A percentile compares a stretch with the other conserved stretches of the same genome.
Evolutionary conservation across 2,329 filamentous ascomycete species (phyloP).

Genomic region (Ophiostoma ips): DNA sequence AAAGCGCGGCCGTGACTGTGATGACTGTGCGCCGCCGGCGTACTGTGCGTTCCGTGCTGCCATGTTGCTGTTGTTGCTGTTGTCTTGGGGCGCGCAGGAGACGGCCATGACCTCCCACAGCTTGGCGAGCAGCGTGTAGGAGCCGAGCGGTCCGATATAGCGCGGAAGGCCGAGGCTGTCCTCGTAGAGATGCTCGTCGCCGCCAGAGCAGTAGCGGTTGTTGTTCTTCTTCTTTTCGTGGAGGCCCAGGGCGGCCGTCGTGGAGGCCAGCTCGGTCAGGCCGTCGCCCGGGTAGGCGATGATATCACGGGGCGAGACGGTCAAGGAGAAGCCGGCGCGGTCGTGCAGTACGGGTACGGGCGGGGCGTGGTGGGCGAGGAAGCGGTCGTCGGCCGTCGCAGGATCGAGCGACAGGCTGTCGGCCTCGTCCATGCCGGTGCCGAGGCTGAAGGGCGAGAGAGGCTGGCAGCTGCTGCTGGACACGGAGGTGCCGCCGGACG

Average conservation of each 20-base stretch:
- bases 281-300: not conserved
- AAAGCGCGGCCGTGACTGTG: not conserved
- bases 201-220: too few species aligned
- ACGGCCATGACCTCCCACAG: constrained; percentile 11
- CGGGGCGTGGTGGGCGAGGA: not conserved
- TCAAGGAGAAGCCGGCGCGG: not conserved
- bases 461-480: not conserved
- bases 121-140: constrained; percentile 11
- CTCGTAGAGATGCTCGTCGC: constrained; percentile 10
- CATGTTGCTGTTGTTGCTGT: too few species aligned
- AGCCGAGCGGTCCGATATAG: constrained; percentile 12
- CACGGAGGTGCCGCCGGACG: not conserved
- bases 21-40: not conserved
- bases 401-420: not conserved
- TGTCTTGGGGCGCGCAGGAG: constrained; percentile 5
- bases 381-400: not conserved
- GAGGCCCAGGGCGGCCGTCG: not conserved
- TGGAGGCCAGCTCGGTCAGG: not conserved
- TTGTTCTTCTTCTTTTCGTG: constrained; percentile 1
- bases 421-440: not conserved
- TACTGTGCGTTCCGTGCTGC: not conserved
- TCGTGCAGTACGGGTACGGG: not conserved
- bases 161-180: constrained; percentile 10
- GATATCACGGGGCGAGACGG: not conserved
- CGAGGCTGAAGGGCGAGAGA: not conserved